Evolutionary conservation across 805 yeast species (phyloP).

Genomic region (Saccharomycopsis sp.): DNA sequence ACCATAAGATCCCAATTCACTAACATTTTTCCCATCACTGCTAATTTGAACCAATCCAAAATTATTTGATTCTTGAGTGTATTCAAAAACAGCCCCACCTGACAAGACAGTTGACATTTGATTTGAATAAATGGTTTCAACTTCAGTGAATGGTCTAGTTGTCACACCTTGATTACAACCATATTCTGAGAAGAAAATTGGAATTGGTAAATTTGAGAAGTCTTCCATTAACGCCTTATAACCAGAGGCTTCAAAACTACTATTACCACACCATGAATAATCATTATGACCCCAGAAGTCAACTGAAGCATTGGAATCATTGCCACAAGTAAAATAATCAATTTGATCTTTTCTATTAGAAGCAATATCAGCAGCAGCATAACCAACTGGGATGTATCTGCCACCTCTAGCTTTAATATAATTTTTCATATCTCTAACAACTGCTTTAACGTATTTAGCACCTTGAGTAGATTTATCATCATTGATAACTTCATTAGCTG

Average conservation of each 20-base stretch:
- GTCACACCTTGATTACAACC: conserved; percentile 67
- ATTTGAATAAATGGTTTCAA: conserved; percentile 63
- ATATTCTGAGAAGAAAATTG: conserved; percentile 76
- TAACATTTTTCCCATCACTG: conserved; percentile 31
- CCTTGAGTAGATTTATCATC: conserved; percentile 48
- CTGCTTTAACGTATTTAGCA: conserved; percentile 76
- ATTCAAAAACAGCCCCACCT: conserved; percentile 93
- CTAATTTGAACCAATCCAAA: conserved; percentile 74
- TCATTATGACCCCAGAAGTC: conserved; percentile 92
- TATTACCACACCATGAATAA: conserved; percentile 89
- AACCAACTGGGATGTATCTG: conserved; percentile 71
- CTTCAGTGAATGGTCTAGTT: conserved; percentile 78
- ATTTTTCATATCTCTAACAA: conserved; percentile 69
- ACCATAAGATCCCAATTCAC: conserved; percentile 27
- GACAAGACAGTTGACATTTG: conserved; percentile 81
- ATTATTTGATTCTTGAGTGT: conserved; percentile 65
- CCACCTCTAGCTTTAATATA: conserved; percentile 53
- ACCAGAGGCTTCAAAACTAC: conserved; percentile 63
- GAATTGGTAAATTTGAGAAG: conserved; percentile 67
- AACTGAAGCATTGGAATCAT: conserved; percentile 65
- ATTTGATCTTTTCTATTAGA: conserved; percentile 67
- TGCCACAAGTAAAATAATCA: conserved; percentile 82
- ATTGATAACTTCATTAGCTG: conserved; percentile 76
- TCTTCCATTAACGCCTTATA: conserved; percentile 59
- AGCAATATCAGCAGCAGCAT: conserved; percentile 84